phyloP scores from a whole-genome alignment of 352 stramenopile genomes.

The Pythium vanterpoolii region DNA sequence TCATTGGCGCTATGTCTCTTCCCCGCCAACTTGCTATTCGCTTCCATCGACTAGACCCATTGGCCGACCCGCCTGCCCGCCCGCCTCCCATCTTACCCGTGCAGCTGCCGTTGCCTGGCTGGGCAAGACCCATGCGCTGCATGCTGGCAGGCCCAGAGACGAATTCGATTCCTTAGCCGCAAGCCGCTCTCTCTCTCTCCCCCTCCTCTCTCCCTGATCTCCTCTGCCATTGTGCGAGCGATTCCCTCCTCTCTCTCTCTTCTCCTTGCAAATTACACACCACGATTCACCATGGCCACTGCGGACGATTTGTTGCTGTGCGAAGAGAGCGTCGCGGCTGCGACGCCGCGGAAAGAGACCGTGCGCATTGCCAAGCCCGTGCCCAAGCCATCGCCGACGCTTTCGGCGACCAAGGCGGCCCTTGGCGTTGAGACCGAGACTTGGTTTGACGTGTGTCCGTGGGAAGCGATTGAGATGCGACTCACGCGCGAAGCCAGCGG shows the following conservation, averaged over 20 bases:
- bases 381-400: neutral
- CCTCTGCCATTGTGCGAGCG: too few relatives aligned
- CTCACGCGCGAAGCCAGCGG: constrained; percentile 16
- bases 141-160: constrained; percentile 7
- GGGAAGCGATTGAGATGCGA: constrained; percentile 22
- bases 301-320: constrained; percentile 21
- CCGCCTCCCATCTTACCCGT: neutral
- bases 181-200: constrained; percentile 1
- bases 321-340: constrained; percentile 20
- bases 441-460: constrained; percentile 14
- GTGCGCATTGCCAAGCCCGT: neutral
- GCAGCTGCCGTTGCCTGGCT: neutral
- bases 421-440: neutral
- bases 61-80: constrained; percentile 4
- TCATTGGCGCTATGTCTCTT: neutral
- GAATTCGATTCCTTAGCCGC: constrained; percentile 11
- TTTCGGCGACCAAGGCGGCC: neutral
- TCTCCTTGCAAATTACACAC: too few relatives aligned
- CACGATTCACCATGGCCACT: constrained; percentile 5
- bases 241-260: neutral
- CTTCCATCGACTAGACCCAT: constrained; percentile 6
- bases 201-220: neutral
- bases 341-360: constrained; percentile 18
- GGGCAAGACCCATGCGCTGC: constrained; percentile 1
- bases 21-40: neutral